Conservation (phyloP, 306 rosid species). For the Fagus sylvatica region DNA sequence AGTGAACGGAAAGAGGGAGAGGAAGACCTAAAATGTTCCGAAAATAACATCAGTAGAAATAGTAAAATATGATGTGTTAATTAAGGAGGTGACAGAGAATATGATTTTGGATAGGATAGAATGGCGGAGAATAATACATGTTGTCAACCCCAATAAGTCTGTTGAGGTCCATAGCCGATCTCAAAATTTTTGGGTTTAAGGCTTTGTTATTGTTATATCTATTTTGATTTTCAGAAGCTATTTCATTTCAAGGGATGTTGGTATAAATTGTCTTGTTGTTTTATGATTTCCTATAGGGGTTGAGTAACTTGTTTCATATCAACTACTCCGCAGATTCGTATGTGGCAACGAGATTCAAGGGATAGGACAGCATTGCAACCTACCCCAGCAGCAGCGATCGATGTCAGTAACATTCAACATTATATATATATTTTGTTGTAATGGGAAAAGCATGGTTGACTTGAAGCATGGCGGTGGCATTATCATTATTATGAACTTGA, state of each 20-base stretch:
- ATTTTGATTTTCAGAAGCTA: background rate
- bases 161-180: no score
- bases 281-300: constrained; percentile 17
- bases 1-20: no score
- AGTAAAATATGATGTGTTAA: no score
- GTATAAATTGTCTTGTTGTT: constrained; percentile 4
- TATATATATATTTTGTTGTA: background rate
- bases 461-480: constrained; percentile 1
- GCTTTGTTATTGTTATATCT: background rate
- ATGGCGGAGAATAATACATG: no score
- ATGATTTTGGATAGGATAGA: no score
- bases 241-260: background rate
- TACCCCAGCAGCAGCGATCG: constrained; percentile 88
- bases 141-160: no score
- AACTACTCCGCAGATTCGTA: constrained; percentile 61
- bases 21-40: no score
- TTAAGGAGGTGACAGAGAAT: no score
- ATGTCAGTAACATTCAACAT: constrained; percentile 52
- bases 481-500: constrained; percentile 16
- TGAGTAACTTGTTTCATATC: constrained; percentile 20
- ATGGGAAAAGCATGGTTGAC: constrained; percentile 6
- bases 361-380: constrained; percentile 90
- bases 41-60: no score
- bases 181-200: no score
- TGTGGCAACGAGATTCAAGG: constrained; percentile 89